Base-by-base conservation (phyloP, 2,329 filamentous ascomycete species). In the Xylaria arbuscula region DNA sequence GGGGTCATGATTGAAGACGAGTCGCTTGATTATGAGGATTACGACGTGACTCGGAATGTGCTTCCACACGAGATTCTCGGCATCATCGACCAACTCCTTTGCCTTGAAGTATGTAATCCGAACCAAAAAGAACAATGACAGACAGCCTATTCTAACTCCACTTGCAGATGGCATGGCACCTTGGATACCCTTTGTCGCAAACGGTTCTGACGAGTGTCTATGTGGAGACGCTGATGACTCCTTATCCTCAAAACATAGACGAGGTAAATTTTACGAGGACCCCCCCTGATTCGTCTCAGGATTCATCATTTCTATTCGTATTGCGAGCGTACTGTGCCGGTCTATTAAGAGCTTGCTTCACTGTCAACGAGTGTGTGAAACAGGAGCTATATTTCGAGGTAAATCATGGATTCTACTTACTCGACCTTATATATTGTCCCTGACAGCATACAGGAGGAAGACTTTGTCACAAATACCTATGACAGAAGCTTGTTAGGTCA, bases 181-280 rank as follows among this genome's bases (percentile, higher is more conserved):
- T 93, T 74, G 96, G 97, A n/a, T 94, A 97, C 76, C 94, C 96
- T 1, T 87, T 99, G 9, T 97, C 95, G 1, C 96, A 98, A 79
- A 98, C 96, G 0, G 83, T 99, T 1, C 94, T 98, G 78, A 98
- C 94, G 5, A 97, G 93, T 61, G 85, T 97, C 40, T 96, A 99
- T 78, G 88, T 98, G 65, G 94, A 98, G 75, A 89, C 89, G 57
- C 84, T 99, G 17, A 83, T 97, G 68, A 92, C 90, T 81, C 90
- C 92, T 0, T 85, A 87, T 36, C 90, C 92, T 4, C 83, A 81
- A 42, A 86, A 80, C 5, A 81, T 97, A 32, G 82, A 89, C 2
- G 86, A 93, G 42, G 90, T 90, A 11, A 84, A 88, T 63, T 94
- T 94, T 73, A 78, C 84, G 13, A 79, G 82, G 55, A 73, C 78